Percentiles rank a stretch among this genome's conserved stretches.
Evolutionary conservation across 1,284 basidiomycete genomes (phyloP).

Genomic region (Thelephora terrestris): DNA sequence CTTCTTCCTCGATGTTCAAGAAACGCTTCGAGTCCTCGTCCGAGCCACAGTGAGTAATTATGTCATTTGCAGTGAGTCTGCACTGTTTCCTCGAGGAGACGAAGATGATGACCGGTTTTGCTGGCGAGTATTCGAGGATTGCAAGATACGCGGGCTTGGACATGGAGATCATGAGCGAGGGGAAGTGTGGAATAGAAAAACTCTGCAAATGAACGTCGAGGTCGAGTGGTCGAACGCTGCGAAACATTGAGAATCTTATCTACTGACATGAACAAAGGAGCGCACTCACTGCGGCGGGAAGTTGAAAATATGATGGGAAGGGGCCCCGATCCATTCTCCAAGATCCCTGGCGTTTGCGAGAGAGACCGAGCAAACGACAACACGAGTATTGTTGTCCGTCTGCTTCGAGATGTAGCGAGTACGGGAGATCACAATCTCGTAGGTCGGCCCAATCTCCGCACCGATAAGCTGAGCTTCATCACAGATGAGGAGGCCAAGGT

Average conservation of each 20-base stretch:
- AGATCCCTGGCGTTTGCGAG: constrained; percentile 94
- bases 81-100: constrained; percentile 94
- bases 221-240: constrained; percentile 84
- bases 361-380: constrained; percentile 91
- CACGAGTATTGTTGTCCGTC: constrained; percentile 82
- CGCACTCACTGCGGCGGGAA: constrained; percentile 75
- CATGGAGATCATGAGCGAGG: constrained; percentile 98
- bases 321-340: constrained; percentile 96
- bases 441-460: constrained; percentile 88
- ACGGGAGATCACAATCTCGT: constrained; percentile 91
- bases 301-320: constrained; percentile 93
- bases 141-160: constrained; percentile 96
- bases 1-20: constrained; percentile 80
- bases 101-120: constrained; percentile 86
- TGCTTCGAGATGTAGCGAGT: constrained; percentile 96
- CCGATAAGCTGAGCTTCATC: constrained; percentile 95
- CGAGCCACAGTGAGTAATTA: constrained; percentile 82
- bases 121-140: constrained; percentile 80
- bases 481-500: constrained; percentile 85
- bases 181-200: constrained; percentile 95
- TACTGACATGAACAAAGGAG: background rate
- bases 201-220: constrained; percentile 97
- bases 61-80: constrained; percentile 85
- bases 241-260: constrained; percentile 6
- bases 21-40: constrained; percentile 83